A percentile compares a stretch with the other conserved stretches of the same genome.
These are phyloP conservation scores for Corymbia maculata DNA, from an alignment of 345 rosid species.

Conservation along the genomic window DNA sequence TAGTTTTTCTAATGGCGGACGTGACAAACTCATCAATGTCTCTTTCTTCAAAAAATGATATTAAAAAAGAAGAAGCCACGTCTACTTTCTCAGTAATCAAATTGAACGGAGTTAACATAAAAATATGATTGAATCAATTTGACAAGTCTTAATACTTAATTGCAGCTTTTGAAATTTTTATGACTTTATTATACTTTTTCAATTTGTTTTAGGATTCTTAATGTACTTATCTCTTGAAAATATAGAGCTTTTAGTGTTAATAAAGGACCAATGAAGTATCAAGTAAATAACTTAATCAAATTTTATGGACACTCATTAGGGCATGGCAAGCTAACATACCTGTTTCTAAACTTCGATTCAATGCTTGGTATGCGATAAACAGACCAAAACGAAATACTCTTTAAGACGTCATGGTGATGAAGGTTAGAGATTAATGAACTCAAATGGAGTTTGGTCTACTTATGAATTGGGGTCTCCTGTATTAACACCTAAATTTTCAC, in stretches of 20 bases:
- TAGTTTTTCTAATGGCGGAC: no score
- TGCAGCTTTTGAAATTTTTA: no score
- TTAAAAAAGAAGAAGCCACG: no score
- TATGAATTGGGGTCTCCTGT: fast-evolving
- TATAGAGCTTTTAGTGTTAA: neutral
- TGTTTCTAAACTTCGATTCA: no score
- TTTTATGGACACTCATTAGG: neutral
- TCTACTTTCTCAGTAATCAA: no score
- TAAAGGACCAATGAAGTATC: neutral
- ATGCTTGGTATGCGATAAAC: no score
- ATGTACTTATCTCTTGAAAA: neutral
- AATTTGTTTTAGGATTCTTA: neutral
- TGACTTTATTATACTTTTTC: fast-evolving
- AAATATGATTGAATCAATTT: no score
- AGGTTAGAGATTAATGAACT: neutral
- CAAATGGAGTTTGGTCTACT: neutral
- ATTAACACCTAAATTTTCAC: neutral
- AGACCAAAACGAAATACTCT: fast-evolving
- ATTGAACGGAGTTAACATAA: no score
- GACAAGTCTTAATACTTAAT: no score
- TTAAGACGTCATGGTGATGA: neutral
- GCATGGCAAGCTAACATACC: neutral
- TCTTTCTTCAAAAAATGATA: no score
- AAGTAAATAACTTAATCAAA: neutral
- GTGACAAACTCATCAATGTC: no score